phyloP scores from a whole-genome alignment of 371 early-diverging fungal genomes.

The Mucor ambiguus region DNA sequence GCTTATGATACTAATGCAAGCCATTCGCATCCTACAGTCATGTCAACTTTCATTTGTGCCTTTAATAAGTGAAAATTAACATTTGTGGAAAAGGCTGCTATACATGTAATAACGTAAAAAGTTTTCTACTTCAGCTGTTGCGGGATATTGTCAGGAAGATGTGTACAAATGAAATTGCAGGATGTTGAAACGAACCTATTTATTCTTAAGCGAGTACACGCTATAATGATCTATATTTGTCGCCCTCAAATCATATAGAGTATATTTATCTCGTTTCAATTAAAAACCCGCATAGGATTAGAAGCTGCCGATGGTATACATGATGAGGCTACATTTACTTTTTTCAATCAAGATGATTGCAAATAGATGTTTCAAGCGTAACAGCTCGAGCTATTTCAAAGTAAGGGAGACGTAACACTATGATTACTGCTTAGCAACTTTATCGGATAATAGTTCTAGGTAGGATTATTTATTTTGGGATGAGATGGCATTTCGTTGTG shows the following conservation, averaged over 20 bases:
- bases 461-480: not conserved
- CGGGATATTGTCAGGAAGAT: too few relatives aligned
- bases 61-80: not conserved
- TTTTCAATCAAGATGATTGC: too few relatives aligned
- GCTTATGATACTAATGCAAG: too few relatives aligned
- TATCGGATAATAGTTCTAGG: not conserved
- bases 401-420: not conserved
- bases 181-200: not conserved
- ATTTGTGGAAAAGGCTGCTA: not conserved
- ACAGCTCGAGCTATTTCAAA: too few relatives aligned
- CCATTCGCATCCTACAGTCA: too few relatives aligned
- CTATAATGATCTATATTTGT: not conserved
- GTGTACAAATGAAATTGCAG: not conserved
- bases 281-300: not conserved
- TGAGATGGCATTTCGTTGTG: not conserved
- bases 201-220: not conserved
- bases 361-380: too few relatives aligned
- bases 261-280: not conserved
- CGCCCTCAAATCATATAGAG: not conserved
- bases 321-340: too few relatives aligned
- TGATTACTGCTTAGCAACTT: not conserved
- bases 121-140: too few relatives aligned
- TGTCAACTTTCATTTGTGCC: too few relatives aligned
- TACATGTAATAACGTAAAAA: too few relatives aligned
- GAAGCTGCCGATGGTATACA: not conserved